Base-by-base conservation (phyloP, 768 basidiomycete genomes). In the Calocera cornea region DNA sequence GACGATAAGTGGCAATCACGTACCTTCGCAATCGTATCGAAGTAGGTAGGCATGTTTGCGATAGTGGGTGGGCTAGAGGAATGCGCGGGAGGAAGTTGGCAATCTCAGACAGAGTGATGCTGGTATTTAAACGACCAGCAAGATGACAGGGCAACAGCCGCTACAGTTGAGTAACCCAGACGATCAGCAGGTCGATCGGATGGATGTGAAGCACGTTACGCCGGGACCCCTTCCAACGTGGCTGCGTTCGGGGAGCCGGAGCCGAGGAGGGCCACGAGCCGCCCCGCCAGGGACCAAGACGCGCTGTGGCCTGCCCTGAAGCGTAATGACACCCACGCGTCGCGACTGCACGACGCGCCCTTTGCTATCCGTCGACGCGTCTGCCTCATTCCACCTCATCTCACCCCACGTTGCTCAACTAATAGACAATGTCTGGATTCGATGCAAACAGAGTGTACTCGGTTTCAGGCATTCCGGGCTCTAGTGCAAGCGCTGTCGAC, bases 361-460 rank as follows among this genome's bases (percentile, higher is more conserved):
- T 8, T 11, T 27, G 5, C 7, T 7, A 7, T 27, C 11, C 2
- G 14, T 27, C 27, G 54, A 60, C 54, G 54, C 54, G 54, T 33
- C 44, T 14, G 14, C 5, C 31, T 27, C 5, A 33, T 27, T 29
- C 31, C 27, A 60, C 19, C 54, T 16, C 8, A 27, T 19, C 14
- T 16, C 31, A 2, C 31, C 31, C 54, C 54, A 29, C 54, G 14
- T 60, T 27, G 24, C 49, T 27, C 49, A 50, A 10, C 22, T 24
- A 29, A 16, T 60, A 11, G 16, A 76, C 66, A 67, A 94, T 92
- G 92, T 92, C 92, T 71, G 90, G 90, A 68, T 95, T 92, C 73
- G 92, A 95, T 72, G 81, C 83, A 29, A 87, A 92, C 77, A 84
- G 83, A 68, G 83, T 93, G 33, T 94, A 87, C 77, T 86, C 87